These are phyloP conservation scores for Penstemon davidsonii DNA, from an alignment of 257 asterid genomes.

Conservation along the genomic window DNA sequence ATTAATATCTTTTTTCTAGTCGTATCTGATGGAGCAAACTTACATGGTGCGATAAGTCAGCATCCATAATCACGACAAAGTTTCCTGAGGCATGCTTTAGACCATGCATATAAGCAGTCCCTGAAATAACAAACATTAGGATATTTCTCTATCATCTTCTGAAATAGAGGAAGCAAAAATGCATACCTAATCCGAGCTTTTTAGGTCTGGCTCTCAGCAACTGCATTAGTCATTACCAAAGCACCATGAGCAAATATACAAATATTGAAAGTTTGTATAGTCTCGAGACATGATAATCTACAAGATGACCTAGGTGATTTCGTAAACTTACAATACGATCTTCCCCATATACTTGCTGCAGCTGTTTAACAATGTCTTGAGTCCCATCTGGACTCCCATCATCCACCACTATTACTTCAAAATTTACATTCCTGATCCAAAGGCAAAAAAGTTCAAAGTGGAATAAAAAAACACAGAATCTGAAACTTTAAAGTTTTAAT, in stretches of 20 bases:
- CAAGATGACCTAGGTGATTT: slow-evolving; percentile 14
- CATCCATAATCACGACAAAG: slow-evolving; percentile 96
- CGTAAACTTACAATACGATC: slow-evolving; percentile 69
- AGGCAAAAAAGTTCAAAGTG: slow-evolving; percentile 14
- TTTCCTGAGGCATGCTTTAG: slow-evolving; percentile 86
- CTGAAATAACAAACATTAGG: slow-evolving; percentile 47
- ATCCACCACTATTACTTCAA: slow-evolving; percentile 92
- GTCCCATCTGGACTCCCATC: slow-evolving; percentile 99
- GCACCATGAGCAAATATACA: slow-evolving; percentile 25
- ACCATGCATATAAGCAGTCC: slow-evolving; percentile 95
- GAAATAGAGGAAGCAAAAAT: slow-evolving; percentile 17
- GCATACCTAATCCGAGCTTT: slow-evolving; percentile 93
- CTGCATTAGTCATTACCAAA: slow-evolving; percentile 46
- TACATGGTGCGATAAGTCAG: slow-evolving; percentile 98
- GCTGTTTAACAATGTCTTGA: slow-evolving; percentile 85
- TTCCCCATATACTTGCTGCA: slow-evolving; percentile 85
- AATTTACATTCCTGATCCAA: slow-evolving; percentile 68
- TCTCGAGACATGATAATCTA: neutral
- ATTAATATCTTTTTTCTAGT: neutral
- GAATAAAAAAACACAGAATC: neutral
- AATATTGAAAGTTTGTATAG: neutral
- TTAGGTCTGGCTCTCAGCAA: slow-evolving; percentile 80
- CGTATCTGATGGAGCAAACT: slow-evolving; percentile 37
- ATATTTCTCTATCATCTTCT: slow-evolving; percentile 19
- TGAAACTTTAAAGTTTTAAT: neutral